Base-by-base conservation (phyloP, 73 alveolate genomes). In the Durusdinium trenchii region DNA sequence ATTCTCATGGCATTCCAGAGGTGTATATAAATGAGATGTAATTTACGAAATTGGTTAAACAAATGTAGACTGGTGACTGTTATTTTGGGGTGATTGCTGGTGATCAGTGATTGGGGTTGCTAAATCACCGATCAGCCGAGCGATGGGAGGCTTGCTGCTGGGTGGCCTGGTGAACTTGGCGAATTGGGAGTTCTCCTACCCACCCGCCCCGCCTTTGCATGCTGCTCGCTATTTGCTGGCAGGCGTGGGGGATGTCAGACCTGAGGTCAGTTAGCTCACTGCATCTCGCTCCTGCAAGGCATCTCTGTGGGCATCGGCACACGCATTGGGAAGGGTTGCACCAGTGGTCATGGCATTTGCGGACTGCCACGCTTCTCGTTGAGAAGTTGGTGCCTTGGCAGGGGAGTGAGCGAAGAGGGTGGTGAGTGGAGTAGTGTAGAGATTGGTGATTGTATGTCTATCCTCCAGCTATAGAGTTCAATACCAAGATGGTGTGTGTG, bases 271-370 rank as follows among this genome's bases (percentile, higher is more conserved):
- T 62, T 20, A 26, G 76, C 7, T 62, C 76, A 6, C 7, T 26
- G 32, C 7, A 62, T 62, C 36, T 99, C 99, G 95, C 57, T 99
- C 40, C 52, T 99, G 38, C 99, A 99, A 23, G 99, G 99, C 47
- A 92, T 99, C 83, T 95, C 99, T 61, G 99, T 99, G 23, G 99
- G 99, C 43, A 89, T 99, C 32, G 99, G 99, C 57, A 99, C 99
- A 32, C 99, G 99, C 93, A 76, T 99, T 99, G 99, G 99, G 40
- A 99, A 99, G 86, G 99, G 99, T 28, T 99, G 99, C 95, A 99
- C 99, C 4, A 99, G 99, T 62, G 99, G 99, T 5, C 99, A 99
- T 94, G 99, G 99, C 45, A 99, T 99, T 18, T 99, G 99, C 99
- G 99, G 99, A 23, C 86, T 99, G n/a, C 99, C 99, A 16, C 94